Evolutionary conservation across 495 filamentous ascomycete genomes (phyloP).

Genomic region (Penicillium cinerascens): DNA sequence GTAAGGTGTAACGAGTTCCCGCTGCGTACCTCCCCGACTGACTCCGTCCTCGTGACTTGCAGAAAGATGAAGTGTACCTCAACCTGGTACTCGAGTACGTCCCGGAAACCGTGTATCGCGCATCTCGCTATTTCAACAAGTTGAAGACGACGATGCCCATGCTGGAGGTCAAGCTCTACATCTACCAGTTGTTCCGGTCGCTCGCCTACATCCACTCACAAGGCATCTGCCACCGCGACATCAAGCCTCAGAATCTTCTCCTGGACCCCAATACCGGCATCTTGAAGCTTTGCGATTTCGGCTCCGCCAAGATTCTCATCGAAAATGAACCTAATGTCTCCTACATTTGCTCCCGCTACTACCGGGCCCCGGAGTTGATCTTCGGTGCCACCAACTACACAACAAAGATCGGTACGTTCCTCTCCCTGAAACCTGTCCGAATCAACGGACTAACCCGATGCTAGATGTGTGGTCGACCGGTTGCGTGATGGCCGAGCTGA

Average conservation of each 20-base stretch:
- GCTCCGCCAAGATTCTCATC: conserved; percentile 96
- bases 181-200: conserved; percentile 98
- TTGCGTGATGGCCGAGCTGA: conserved; percentile 98
- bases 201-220: conserved; percentile 99
- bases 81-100: conserved; percentile 98
- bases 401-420: conserved; percentile 89
- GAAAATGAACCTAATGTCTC: conserved; percentile 99
- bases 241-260: conserved; percentile 97
- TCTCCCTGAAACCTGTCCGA: background rate
- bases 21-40: conserved; percentile 10
- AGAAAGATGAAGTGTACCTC: conserved; percentile 99
- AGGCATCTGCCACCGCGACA: conserved; percentile 98
- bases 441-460: conserved; percentile 18
- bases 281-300: conserved; percentile 97
- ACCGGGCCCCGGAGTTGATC: conserved; percentile 95
- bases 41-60: conserved; percentile 8
- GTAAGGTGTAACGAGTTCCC: conserved; percentile 52
- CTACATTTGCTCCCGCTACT: conserved; percentile 99
- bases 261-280: conserved; percentile 87
- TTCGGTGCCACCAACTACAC: conserved; percentile 99
- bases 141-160: conserved; percentile 99
- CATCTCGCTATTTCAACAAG: conserved; percentile 99
- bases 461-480: conserved; percentile 99
- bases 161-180: conserved; percentile 98
- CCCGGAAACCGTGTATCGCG: conserved; percentile 96